Conservation (phyloP, 176 grass and related monocot genomes). For the Poa annua region DNA sequence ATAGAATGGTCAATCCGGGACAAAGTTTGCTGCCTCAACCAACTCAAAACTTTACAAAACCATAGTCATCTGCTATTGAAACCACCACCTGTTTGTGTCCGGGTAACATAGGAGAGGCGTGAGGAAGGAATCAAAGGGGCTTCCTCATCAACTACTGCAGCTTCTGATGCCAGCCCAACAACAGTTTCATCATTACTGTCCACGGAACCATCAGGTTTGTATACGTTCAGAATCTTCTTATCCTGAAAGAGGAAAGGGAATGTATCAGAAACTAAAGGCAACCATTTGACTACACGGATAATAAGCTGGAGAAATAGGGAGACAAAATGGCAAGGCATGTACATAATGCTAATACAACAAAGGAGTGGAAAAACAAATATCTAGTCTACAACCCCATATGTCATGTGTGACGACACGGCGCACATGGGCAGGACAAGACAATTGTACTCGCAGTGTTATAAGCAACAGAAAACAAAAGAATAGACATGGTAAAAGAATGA, state of each 20-base stretch:
- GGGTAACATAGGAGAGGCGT: constrained; percentile 71
- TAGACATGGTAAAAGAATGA: neutral
- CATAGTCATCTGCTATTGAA: constrained; percentile 65
- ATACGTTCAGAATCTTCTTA: constrained; percentile 63
- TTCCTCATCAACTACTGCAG: constrained; percentile 67
- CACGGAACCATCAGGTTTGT: constrained; percentile 53
- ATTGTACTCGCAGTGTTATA: neutral
- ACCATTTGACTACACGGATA: neutral
- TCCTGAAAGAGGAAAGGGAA: constrained; percentile 53
- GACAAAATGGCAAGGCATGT: neutral
- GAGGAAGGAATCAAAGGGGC: constrained; percentile 70
- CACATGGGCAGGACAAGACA: constrained; percentile 16
- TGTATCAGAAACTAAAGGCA: constrained; percentile 7
- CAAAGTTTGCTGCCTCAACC: constrained; percentile 28
- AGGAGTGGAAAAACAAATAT: constrained; percentile 7
- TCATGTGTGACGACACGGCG: neutral
- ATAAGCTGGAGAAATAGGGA: constrained; percentile 16
- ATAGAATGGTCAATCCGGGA: constrained; percentile 20
- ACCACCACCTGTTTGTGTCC: constrained; percentile 63
- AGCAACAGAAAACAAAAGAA: neutral
- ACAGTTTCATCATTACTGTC: constrained; percentile 47
- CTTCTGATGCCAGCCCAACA: constrained; percentile 54
- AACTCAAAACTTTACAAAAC: constrained; percentile 44
- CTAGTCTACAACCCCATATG: constrained; percentile 5
- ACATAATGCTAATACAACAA: neutral